Base-by-base conservation (phyloP, 768 basidiomycete species). In the Phlebiopsis flavidoalba region DNA sequence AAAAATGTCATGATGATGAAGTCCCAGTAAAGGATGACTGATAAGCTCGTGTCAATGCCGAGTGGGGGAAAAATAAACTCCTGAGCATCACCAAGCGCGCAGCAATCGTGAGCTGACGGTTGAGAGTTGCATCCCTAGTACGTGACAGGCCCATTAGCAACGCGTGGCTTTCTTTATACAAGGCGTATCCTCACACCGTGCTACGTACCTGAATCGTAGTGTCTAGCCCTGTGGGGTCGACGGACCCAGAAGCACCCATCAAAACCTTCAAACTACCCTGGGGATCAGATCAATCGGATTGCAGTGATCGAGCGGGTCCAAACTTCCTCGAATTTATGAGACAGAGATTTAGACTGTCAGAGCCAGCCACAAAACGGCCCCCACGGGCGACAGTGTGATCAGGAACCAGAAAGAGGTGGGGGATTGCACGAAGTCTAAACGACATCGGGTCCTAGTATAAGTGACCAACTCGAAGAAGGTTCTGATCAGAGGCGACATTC, bases 11-110 rank as follows among this genome's bases (percentile, higher is more conserved):
- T 24, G 14, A 58, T 24, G 14, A 58, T 43, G 45, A 47, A 58
- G 26, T 58, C 57, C 26, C 46, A 58, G 37, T 48, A 58, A 26
- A 58, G 57, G 33, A 58, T 24, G 1, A 26, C 57, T 58, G 45
- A 19, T 24, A 21, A 26, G 26, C 5, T 11, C 37, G 22, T 2
- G 19, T 55, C 54, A 55, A 37, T 14, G 8, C 36, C 6, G n/a
- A 7, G n/a, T 31, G 12, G 53, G 8, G 36, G 7, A 11, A 24
- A 8, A 33, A 46, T 15, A 49, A 5, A 21, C 6, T 24, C n/a
- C 21, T 6, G 33, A 26, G 14, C n/a, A 45, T 15, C 21, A 48
- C 57, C 31, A 8, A 58, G n/a, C 15, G n/a, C 15, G 57, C 22
- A 14, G 57, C 21, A 14, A 58, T 2, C 19, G 10, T 48, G 46